A percentile compares a stretch with the other conserved stretches of the same genome.
Evolutionary conservation across 2,329 filamentous ascomycete species (phyloP).

Genomic region (Fusarium robinianum): DNA sequence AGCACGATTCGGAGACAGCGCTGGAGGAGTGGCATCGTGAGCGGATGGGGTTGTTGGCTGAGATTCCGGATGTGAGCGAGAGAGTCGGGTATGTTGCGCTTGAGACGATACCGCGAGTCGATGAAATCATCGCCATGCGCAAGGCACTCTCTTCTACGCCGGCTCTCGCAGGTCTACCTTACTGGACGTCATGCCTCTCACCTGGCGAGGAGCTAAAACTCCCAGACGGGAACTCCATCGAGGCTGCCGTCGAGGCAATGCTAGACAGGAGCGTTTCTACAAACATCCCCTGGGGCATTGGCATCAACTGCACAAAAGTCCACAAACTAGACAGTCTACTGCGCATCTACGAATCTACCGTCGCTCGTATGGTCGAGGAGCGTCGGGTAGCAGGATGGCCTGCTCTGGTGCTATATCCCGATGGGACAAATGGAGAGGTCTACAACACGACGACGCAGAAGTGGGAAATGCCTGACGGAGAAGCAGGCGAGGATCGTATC

Average conservation of each 20-base stretch:
- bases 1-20: constrained; percentile 48
- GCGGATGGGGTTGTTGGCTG: constrained; percentile 56
- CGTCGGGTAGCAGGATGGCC: constrained; percentile 50
- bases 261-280: constrained; percentile 36
- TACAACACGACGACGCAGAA: constrained; percentile 66
- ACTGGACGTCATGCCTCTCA: constrained; percentile 68
- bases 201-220: constrained; percentile 57
- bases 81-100: constrained; percentile 62
- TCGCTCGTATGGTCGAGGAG: constrained; percentile 44
- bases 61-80: constrained; percentile 43
- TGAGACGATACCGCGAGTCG: constrained; percentile 67
- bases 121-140: constrained; percentile 64
- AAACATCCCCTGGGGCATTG: constrained; percentile 61
- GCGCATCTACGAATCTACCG: constrained; percentile 55
- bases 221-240: constrained; percentile 58
- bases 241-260: constrained; percentile 44
- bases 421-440: constrained; percentile 69
- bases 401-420: constrained; percentile 66
- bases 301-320: constrained; percentile 72
- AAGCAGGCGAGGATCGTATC: constrained; percentile 20
- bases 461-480: constrained; percentile 56
- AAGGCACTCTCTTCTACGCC: constrained; percentile 44
- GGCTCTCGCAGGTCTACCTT: constrained; percentile 43
- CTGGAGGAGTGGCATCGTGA: constrained; percentile 62
- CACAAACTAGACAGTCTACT: constrained; percentile 62